phyloP scores from a whole-genome alignment of 768 basidiomycete genomes.

The Suillus spraguei region DNA sequence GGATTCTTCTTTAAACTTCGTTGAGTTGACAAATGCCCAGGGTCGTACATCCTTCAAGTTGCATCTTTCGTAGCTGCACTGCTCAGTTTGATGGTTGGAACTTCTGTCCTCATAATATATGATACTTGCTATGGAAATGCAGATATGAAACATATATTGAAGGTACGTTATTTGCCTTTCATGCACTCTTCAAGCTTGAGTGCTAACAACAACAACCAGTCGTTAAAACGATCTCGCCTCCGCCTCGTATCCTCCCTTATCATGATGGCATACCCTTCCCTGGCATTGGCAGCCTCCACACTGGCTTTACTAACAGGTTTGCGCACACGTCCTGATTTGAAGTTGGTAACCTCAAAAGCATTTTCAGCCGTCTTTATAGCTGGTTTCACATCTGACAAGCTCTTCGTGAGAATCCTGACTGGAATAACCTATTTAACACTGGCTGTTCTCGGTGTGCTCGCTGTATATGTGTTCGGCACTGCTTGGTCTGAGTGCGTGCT shows the following conservation, averaged over 20 bases:
- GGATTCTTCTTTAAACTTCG: neutral
- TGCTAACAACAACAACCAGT: neutral
- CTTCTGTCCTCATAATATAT: constrained; percentile 4
- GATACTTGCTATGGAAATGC: neutral
- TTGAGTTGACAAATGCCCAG: neutral
- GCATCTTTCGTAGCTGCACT: neutral
- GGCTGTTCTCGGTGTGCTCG: neutral
- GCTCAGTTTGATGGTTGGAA: constrained; percentile 1
- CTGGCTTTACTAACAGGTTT: neutral
- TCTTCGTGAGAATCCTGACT: neutral
- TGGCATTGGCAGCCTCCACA: neutral
- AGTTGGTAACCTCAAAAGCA: neutral
- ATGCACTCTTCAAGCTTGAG: neutral
- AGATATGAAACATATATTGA: neutral
- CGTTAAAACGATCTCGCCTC: neutral
- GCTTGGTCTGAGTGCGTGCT: neutral
- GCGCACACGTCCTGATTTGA: neutral
- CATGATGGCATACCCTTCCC: neutral
- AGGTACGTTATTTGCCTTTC: neutral
- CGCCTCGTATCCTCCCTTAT: constrained; percentile 3
- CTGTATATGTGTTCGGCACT: neutral
- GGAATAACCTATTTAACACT: neutral
- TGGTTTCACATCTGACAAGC: neutral
- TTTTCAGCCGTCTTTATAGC: neutral
- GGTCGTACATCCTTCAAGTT: constrained; percentile 6